Evolutionary conservation across 805 yeast genomes (phyloP).

Genomic region (Starmerella khaoyaiensis): DNA sequence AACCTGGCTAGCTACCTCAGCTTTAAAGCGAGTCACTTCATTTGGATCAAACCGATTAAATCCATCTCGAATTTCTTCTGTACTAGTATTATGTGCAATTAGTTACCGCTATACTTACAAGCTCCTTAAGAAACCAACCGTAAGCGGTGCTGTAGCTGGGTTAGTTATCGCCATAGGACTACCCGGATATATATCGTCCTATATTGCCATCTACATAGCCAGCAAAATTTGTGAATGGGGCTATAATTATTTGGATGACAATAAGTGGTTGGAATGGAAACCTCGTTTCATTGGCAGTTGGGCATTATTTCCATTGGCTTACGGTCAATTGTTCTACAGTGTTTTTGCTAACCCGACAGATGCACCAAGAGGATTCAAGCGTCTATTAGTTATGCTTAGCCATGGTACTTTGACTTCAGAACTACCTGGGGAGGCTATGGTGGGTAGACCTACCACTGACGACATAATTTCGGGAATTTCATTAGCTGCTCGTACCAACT

Average conservation of each 20-base stretch:
- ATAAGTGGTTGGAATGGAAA: constrained; percentile 25
- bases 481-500: constrained; percentile 24
- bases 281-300: constrained; percentile 30
- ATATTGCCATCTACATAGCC: constrained; percentile 26
- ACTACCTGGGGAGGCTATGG: not conserved
- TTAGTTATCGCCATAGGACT: constrained; percentile 14
- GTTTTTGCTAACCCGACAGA: constrained; percentile 28
- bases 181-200: constrained; percentile 22
- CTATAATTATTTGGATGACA: constrained; percentile 28
- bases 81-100: constrained; percentile 7
- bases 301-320: constrained; percentile 32
- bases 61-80: constrained; percentile 5
- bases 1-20: constrained; percentile 6
- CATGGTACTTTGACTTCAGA: constrained; percentile 25
- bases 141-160: constrained; percentile 13
- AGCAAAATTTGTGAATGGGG: constrained; percentile 28
- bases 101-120: constrained; percentile 7
- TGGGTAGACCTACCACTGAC: constrained; percentile 10
- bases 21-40: not conserved
- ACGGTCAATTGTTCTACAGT: constrained; percentile 30
- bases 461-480: constrained; percentile 26
- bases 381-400: constrained; percentile 23
- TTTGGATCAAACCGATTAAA: not conserved
- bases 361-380: constrained; percentile 26
- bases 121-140: not conserved